Conservation (phyloP, 169 alveolate genomes). For the Amoebophrya sp. region DNA sequence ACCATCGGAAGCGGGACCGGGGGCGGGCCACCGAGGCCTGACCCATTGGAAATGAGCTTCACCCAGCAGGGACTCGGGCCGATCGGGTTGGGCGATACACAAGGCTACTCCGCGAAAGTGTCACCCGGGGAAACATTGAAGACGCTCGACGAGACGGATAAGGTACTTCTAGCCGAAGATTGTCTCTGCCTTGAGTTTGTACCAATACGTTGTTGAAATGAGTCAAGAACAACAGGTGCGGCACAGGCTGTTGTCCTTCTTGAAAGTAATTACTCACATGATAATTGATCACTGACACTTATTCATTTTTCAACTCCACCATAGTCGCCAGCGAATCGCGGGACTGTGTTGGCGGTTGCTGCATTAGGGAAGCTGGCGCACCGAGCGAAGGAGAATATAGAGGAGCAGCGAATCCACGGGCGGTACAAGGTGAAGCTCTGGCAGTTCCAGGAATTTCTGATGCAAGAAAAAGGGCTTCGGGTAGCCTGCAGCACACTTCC, state of each 20-base stretch:
- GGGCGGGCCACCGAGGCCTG: not conserved
- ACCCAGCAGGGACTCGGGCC: not conserved
- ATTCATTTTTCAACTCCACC: not conserved
- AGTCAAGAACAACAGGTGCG: too few species aligned
- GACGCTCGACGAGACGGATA: not conserved
- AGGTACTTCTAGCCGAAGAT: too few species aligned
- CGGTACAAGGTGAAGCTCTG: not conserved
- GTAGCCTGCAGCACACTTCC: conserved; percentile 13
- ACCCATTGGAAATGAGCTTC: conserved; percentile 7
- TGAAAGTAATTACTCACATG: too few species aligned
- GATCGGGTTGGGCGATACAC: not conserved
- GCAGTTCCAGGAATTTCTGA: not conserved
- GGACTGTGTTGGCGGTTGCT: not conserved
- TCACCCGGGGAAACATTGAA: not conserved
- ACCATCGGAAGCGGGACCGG: too few species aligned
- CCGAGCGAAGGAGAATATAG: not conserved
- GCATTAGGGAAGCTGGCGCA: not conserved
- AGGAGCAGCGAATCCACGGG: not conserved
- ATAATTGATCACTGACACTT: too few species aligned
- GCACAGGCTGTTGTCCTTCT: too few species aligned
- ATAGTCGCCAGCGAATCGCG: not conserved
- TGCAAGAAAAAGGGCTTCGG: not conserved
- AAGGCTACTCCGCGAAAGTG: not conserved
- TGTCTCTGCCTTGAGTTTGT: too few species aligned
- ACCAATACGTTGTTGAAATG: too few species aligned